These are phyloP conservation scores for Lathyrus oleraceus DNA, from an alignment of 306 rosid genomes.

Conservation along the genomic window DNA sequence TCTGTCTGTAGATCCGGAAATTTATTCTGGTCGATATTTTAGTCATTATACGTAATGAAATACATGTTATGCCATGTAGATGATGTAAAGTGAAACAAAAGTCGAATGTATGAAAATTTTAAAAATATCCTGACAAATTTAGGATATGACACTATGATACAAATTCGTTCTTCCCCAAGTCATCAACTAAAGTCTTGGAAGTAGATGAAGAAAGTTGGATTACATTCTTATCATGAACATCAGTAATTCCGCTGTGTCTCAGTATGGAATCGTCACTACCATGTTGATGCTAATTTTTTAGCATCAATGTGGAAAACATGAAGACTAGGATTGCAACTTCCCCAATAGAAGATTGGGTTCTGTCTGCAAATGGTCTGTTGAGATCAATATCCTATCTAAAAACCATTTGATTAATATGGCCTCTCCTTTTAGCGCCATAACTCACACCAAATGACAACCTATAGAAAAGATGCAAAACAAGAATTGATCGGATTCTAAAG, in stretches of 20 bases:
- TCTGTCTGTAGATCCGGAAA: too few species aligned
- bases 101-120: too few species aligned
- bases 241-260: slow-evolving; percentile 60
- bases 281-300: slow-evolving; percentile 99
- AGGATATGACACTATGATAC: too few species aligned
- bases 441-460: slow-evolving; percentile 95
- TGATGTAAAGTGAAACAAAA: too few species aligned
- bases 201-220: too few species aligned
- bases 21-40: too few species aligned
- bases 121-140: too few species aligned
- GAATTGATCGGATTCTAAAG: slow-evolving; percentile 80
- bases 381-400: slow-evolving; percentile 86
- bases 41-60: too few species aligned
- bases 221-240: slow-evolving; percentile 68
- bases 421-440: too few species aligned
- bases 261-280: slow-evolving; percentile 74
- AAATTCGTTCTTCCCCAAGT: slow-evolving; percentile 81
- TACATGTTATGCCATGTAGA: too few species aligned
- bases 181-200: slow-evolving; percentile 58
- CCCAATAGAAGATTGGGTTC: slow-evolving; percentile 72
- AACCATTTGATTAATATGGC: slow-evolving; percentile 92
- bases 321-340: slow-evolving; percentile 92
- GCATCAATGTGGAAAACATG: slow-evolving; percentile 98
- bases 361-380: slow-evolving; percentile 67
- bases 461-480: slow-evolving; percentile 96